phyloP scores from a whole-genome alignment of 2,329 filamentous ascomycete species.

The Colletotrichum sojae region DNA sequence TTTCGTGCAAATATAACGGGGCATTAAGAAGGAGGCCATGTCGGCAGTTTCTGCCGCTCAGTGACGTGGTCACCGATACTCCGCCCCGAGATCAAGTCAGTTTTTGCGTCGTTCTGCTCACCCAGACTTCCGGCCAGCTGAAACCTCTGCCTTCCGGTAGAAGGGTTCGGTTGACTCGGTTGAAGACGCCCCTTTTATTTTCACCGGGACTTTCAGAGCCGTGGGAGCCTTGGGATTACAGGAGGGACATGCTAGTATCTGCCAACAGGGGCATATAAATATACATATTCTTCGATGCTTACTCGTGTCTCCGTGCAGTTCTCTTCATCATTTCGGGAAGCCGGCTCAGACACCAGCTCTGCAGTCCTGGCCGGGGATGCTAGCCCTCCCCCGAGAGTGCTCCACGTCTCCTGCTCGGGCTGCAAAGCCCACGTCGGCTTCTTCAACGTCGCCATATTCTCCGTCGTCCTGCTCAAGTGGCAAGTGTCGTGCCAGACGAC shows the following conservation, averaged over 20 bases:
- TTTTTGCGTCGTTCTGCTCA: slow-evolving; percentile 45
- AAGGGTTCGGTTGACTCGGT: slow-evolving; percentile 57
- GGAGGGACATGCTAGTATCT: slow-evolving; percentile 60
- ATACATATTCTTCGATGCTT: slow-evolving; percentile 32
- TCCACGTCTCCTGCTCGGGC: slow-evolving; percentile 60
- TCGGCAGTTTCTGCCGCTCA: slow-evolving; percentile 57
- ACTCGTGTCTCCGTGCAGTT: slow-evolving; percentile 50
- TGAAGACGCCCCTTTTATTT: slow-evolving; percentile 54
- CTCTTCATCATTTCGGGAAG: slow-evolving; percentile 50
- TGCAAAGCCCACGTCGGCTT: slow-evolving; percentile 65
- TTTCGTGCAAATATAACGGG: slow-evolving; percentile 43
- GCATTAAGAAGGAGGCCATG: slow-evolving; percentile 75
- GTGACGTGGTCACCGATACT: slow-evolving; percentile 78
- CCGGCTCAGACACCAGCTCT: slow-evolving; percentile 49
- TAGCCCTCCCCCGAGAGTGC: slow-evolving; percentile 45
- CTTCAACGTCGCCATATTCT: slow-evolving; percentile 59
- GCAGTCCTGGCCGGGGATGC: slow-evolving; percentile 45
- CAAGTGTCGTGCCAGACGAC: slow-evolving; percentile 59
- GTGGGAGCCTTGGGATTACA: slow-evolving; percentile 64
- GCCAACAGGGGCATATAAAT: slow-evolving; percentile 42
- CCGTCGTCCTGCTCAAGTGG: slow-evolving; percentile 72
- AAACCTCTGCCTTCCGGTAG: slow-evolving; percentile 41
- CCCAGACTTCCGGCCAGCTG: slow-evolving; percentile 12
- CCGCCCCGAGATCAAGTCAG: slow-evolving; percentile 71
- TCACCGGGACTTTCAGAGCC: slow-evolving; percentile 64